Evolutionary conservation across 345 rosid genomes (phyloP).

Genomic region (Barbarea vulgaris): DNA sequence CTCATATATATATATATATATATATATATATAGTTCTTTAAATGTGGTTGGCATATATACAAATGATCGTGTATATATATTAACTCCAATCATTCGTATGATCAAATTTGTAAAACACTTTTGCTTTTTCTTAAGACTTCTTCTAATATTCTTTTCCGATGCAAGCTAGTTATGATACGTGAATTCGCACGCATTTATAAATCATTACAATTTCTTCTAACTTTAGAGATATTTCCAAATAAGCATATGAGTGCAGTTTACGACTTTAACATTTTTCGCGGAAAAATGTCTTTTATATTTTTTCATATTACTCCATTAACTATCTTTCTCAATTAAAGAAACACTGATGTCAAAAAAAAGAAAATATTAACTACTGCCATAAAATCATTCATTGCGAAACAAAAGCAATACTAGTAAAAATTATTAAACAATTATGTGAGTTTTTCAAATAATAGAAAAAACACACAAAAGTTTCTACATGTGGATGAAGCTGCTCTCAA

Average conservation of each 20-base stretch:
- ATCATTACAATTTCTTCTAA: neutral
- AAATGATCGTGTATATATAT: neutral
- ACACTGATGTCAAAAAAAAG: neutral
- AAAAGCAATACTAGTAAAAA: neutral
- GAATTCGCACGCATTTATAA: neutral
- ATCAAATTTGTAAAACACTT: neutral
- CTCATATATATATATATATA: too few relatives aligned
- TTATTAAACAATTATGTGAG: too few relatives aligned
- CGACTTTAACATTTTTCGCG: neutral
- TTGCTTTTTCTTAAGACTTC: neutral
- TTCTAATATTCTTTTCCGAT: neutral
- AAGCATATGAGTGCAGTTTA: neutral
- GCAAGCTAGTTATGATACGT: conserved; percentile 3
- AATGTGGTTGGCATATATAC: neutral
- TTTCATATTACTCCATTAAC: too few relatives aligned
- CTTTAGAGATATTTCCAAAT: neutral
- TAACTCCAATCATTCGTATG: neutral
- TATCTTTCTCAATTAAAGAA: neutral
- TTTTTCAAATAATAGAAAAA: neutral
- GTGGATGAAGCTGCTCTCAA: neutral
- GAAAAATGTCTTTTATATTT: too few relatives aligned
- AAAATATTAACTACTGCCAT: neutral
- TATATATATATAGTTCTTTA: neutral
- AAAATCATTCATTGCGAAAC: neutral
- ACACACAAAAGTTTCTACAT: neutral